Base-by-base conservation (phyloP, 768 basidiomycete genomes). In the Scleroderma bovista region DNA sequence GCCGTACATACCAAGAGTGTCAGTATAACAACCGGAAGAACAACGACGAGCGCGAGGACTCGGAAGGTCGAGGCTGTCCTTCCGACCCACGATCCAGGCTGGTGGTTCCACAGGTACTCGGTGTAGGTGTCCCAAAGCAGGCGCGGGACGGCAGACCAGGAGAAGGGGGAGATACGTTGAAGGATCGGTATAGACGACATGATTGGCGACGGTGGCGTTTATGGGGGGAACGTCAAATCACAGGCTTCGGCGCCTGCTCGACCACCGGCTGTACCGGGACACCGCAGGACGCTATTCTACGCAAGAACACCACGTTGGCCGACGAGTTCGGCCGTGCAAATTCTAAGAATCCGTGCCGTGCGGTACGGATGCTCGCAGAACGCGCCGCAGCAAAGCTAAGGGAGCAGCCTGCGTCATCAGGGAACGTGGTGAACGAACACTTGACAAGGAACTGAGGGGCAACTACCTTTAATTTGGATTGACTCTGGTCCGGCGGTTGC, bases 31-130 rank as follows among this genome's bases (percentile, higher is more conserved):
- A 87, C 68, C 3, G 77, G 77, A 16, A 72, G 47, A 51, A 76
- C 60, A 50, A 71, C 57, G 32, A 85, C 19, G 51, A 74, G 65
- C 20, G 88, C 83, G 52, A 89, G 73, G 42, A 88, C 63, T 48
- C 86, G 83, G 57, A 76, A 84, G 6, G 71, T 70, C 36, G 76
- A 82, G 16, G 88, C 85, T 32, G 77, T 72, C 52, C 75, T 77
- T 36, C 75, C 77, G 43, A 90, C 82, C 81, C 79, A 84, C 3
- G 88, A 89, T 36, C 73, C 69, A 3, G 78, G 72, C 41, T 77
- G 62, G 58, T 86, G 88, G 57, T 76, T 67, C 78, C 80, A 84
- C 20, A 90, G 72, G 58, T 83, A 73, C 33, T 78, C 67, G 48
- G 83, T 54, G 57, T 90, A 90, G 51, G 69, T 70, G 19, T 72